Conservation (phyloP, 176 grass and related monocot species). For the Oryza nivara region DNA sequence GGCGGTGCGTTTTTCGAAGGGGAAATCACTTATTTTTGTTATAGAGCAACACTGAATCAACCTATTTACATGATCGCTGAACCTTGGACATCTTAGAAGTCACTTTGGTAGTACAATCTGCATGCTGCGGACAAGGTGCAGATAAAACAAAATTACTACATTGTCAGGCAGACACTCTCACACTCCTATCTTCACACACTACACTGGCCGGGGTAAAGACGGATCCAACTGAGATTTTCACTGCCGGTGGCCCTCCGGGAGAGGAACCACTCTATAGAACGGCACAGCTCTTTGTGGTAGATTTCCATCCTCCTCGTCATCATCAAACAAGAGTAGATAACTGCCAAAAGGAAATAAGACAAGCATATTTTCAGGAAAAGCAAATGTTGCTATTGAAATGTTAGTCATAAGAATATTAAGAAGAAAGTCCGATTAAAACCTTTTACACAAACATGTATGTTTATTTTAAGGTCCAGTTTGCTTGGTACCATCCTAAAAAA, state of each 20-base stretch:
- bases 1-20: too few species aligned
- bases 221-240: constrained; percentile 23
- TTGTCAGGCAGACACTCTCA: background rate
- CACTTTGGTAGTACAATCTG: background rate
- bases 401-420: background rate
- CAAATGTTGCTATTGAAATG: background rate
- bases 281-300: constrained; percentile 82
- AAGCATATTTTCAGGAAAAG: background rate
- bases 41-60: background rate
- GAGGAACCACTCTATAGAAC: constrained; percentile 83
- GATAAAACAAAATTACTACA: constrained; percentile 11
- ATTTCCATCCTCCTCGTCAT: constrained; percentile 93
- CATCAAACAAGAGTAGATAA: constrained; percentile 88
- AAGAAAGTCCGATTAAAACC: background rate
- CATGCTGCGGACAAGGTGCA: constrained; percentile 8
- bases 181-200: background rate
- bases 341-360: constrained; percentile 46
- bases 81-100: background rate
- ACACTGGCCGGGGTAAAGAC: background rate
- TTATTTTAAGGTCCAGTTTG: background rate
- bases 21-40: background rate
- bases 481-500: too few species aligned
- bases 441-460: background rate
- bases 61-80: background rate
- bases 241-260: constrained; percentile 86